Percentiles rank a stretch among this genome's conserved stretches.
phyloP scores from a whole-genome alignment of 75 land plant species.

The Picea glauca region DNA sequence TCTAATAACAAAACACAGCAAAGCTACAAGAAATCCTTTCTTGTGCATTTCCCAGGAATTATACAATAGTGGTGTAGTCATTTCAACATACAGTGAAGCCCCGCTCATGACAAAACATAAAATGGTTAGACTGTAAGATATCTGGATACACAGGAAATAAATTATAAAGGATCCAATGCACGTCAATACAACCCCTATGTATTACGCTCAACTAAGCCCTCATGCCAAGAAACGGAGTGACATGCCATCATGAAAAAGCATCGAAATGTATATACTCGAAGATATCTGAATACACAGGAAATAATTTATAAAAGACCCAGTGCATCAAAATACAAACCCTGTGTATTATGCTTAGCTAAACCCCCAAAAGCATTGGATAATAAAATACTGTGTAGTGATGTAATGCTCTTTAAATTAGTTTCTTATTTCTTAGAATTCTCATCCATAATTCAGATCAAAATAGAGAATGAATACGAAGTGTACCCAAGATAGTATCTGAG shows the following conservation, averaged over 20 bases:
- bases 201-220: too few species aligned
- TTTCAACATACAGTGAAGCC: too few species aligned
- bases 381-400: not conserved
- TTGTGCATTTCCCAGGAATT: not conserved
- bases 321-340: not conserved
- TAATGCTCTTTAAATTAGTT: not conserved
- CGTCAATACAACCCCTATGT: too few species aligned
- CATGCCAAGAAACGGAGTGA: too few species aligned
- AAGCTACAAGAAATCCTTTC: not conserved
- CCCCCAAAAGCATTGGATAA: not conserved
- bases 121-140: too few species aligned
- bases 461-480: not conserved
- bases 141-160: too few species aligned
- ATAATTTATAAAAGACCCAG: not conserved
- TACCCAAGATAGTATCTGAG: slow-evolving; percentile 97
- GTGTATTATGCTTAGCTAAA: not conserved
- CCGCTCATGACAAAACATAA: too few species aligned
- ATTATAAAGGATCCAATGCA: too few species aligned
- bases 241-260: too few species aligned
- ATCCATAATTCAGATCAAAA: not conserved
- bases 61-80: too few species aligned
- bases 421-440: not conserved
- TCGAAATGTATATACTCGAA: too few species aligned
- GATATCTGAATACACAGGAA: slow-evolving; percentile 2
- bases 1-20: not conserved